Percentiles rank a stretch among this genome's conserved stretches.
These are phyloP conservation scores for Suzukiozyma palmioleophila DNA, from an alignment of 1,139 yeast species.

Conservation along the genomic window DNA sequence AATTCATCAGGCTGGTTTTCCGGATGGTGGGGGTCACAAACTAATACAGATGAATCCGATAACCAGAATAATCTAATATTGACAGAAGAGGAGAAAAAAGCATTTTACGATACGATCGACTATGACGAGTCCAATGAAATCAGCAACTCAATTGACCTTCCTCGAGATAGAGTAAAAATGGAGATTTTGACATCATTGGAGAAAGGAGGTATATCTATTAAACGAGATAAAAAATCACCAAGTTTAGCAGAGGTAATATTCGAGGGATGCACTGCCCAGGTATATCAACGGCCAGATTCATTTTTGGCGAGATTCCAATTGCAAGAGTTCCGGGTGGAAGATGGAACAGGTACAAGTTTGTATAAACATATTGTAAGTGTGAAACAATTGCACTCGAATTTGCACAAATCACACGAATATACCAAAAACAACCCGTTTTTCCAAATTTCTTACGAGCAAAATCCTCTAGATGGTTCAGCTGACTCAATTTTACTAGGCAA, in stretches of 20 bases:
- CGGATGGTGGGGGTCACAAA: slow-evolving; percentile 49
- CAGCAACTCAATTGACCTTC: slow-evolving; percentile 55
- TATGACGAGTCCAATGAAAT: slow-evolving; percentile 67
- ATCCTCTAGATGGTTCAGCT: slow-evolving; percentile 80
- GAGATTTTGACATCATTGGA: slow-evolving; percentile 66
- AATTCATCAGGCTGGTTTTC: slow-evolving; percentile 49
- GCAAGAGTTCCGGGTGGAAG: slow-evolving; percentile 80
- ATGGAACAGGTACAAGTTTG: slow-evolving; percentile 69
- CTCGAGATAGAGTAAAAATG: slow-evolving; percentile 66
- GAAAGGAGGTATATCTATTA: slow-evolving; percentile 73
- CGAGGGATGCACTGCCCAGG: slow-evolving; percentile 74
- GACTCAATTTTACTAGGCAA: slow-evolving; percentile 74
- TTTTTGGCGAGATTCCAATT: slow-evolving; percentile 67
- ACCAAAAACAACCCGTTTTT: slow-evolving; percentile 60
- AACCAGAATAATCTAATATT: slow-evolving; percentile 33
- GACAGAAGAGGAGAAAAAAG: slow-evolving; percentile 68
- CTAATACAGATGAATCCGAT: slow-evolving; percentile 13
- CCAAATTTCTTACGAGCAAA: slow-evolving; percentile 74
- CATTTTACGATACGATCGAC: slow-evolving; percentile 89
- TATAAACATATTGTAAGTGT: slow-evolving; percentile 89
- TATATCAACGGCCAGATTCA: slow-evolving; percentile 78
- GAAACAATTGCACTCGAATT: slow-evolving; percentile 48
- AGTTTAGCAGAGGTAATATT: slow-evolving; percentile 75
- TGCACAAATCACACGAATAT: slow-evolving; percentile 13
- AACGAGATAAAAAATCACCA: slow-evolving; percentile 28